Conservation (phyloP, 2,329 filamentous ascomycete species). For the Cucurbitaria berberidis region DNA sequence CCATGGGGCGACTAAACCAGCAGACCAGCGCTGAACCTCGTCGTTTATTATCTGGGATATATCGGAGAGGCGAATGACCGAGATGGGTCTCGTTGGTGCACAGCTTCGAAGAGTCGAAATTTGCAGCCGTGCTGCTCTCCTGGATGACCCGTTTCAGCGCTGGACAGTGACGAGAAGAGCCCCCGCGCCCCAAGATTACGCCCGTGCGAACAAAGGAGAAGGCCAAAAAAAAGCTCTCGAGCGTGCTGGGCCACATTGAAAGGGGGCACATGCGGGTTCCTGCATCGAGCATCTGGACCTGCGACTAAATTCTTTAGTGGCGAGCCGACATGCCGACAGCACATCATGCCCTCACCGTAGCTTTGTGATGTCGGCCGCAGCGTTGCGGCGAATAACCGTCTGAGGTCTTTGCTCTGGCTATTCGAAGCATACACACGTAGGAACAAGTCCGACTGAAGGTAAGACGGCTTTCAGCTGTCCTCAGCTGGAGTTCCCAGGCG, state of each 20-base stretch:
- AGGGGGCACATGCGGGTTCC: slow-evolving; percentile 30
- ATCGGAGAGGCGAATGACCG: neutral
- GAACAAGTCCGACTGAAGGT: slow-evolving; percentile 3
- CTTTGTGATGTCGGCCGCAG: too few relatives aligned
- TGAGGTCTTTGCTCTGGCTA: neutral
- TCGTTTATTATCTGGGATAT: neutral
- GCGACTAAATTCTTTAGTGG: slow-evolving; percentile 12
- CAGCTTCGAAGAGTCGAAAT: neutral
- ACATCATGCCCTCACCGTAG: slow-evolving; percentile 1
- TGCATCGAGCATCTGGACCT: slow-evolving; percentile 32
- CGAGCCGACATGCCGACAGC: slow-evolving; percentile 14
- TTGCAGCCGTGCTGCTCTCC: neutral
- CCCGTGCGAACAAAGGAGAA: slow-evolving; percentile 18
- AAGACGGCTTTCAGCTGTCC: neutral
- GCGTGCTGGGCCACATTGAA: slow-evolving; percentile 7
- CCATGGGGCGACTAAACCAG: slow-evolving; percentile 6
- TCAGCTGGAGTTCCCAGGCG: slow-evolving; percentile 7
- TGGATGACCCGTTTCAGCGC: too few relatives aligned
- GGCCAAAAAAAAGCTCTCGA: slow-evolving; percentile 8
- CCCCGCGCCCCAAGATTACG: too few relatives aligned
- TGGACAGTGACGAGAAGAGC: too few relatives aligned
- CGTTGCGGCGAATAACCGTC: neutral
- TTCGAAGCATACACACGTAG: slow-evolving; percentile 2
- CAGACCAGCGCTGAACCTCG: neutral
- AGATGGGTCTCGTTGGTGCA: too few relatives aligned